Evolutionary conservation across 352 stramenopile species (phyloP), one percentile per base, ranked within the genome.

Genomic region (Thraustochytrium striatum): DNA sequence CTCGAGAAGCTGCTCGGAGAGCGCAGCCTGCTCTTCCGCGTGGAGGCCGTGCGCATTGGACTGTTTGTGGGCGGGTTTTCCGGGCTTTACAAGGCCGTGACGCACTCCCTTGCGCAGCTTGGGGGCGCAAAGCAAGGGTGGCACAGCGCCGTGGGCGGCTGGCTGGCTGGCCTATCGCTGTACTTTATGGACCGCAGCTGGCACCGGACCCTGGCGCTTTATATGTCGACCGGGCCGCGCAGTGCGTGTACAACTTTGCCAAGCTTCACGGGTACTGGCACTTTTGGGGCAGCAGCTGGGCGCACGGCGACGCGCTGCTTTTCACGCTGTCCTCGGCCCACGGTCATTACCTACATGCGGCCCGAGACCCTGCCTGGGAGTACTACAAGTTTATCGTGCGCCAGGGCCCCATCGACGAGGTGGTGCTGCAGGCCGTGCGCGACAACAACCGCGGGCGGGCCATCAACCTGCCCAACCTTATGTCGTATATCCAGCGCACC

Each of bases 61-160:
- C 88, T 94, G 57, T 93, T 94, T 72, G 80, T 94, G 50, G 89
- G 90, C 36, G 91, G 87, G 84, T 93, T 93, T 82, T 91, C 90
- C 1, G 89, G 89, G 57, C 86, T 89, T 2, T 94, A 93, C 82
- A 84, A 85, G 32, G 88, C 84, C 0, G 68, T 94, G 1, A 62
- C 78, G 84, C 3, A 88, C 87, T 38, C 88, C 61, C 3, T 62
- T 3, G 39, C 32, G 1, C 53, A 53, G 59, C n/a, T n/a, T n/a
- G n/a, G n/a, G n/a, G 39, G 30, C 25, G 28, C 55, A 33, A 57
- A 81, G 7, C 33, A 82, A 47, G 69, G 52, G 19, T 61, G 41
- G n/a, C 55, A 81, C 21, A 43, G 87, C 11, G 69, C 91, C 38
- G 78, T 85, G 0, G 87, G 87, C 2, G 90, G 89, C 36, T 87